These are phyloP conservation scores for Russula foetens DNA, from an alignment of 768 basidiomycete species.

Conservation along the genomic window DNA sequence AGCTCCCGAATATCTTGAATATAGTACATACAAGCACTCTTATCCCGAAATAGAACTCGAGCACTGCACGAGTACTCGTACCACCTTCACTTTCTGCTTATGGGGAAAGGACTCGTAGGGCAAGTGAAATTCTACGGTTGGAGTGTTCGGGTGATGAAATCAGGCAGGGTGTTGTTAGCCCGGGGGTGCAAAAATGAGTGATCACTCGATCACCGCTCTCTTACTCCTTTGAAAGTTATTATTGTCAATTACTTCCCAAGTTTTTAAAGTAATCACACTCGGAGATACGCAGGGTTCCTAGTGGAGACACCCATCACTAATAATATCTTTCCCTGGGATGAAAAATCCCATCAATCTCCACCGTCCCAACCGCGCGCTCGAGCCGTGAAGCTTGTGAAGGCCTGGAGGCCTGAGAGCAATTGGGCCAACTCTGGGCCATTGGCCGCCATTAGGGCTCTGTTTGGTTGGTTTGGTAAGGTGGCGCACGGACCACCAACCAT, in stretches of 20 bases:
- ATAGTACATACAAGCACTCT: background rate
- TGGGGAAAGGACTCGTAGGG: background rate
- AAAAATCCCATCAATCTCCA: slow-evolving; percentile 10
- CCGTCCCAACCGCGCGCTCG: background rate
- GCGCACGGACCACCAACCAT: slow-evolving; percentile 6
- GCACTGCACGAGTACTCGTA: background rate
- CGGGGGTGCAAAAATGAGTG: background rate
- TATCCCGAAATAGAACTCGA: background rate
- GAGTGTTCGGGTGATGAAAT: background rate
- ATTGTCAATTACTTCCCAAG: background rate
- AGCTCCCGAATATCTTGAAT: background rate
- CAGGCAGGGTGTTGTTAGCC: background rate
- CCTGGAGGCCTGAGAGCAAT: too few species aligned
- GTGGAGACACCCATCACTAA: background rate
- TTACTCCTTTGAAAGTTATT: background rate
- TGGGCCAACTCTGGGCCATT: too few species aligned
- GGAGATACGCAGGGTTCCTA: slow-evolving; percentile 7
- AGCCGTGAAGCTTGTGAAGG: background rate
- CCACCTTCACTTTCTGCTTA: background rate
- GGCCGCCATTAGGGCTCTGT: too few species aligned
- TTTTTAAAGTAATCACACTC: background rate
- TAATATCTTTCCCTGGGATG: background rate
- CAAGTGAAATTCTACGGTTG: background rate
- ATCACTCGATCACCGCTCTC: background rate
- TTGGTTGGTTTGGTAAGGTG: too few species aligned